Percentiles rank a stretch among this genome's conserved stretches.
Evolutionary conservation across 768 basidiomycete genomes (phyloP).

Genomic region (Antrodiella citrinella): DNA sequence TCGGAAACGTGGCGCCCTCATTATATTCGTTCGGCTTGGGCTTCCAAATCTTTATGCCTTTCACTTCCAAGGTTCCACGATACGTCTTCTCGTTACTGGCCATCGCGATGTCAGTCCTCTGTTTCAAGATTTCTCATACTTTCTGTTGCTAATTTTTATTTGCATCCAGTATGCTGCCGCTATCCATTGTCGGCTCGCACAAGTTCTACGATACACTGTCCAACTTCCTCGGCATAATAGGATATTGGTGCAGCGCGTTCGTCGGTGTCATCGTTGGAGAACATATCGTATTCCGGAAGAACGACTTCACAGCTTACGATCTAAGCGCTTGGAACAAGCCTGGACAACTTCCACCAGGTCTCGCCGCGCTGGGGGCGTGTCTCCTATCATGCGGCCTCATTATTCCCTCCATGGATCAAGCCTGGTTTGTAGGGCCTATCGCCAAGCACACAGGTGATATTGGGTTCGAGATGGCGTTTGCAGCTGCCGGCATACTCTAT

Average conservation of each 20-base stretch:
- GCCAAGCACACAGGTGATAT: slow-evolving; percentile 60
- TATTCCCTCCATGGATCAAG: slow-evolving; percentile 63
- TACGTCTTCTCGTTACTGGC: slow-evolving; percentile 63
- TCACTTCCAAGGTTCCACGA: slow-evolving; percentile 49
- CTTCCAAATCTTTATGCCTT: slow-evolving; percentile 62
- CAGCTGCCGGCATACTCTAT: slow-evolving; percentile 39
- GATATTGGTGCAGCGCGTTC: slow-evolving; percentile 41
- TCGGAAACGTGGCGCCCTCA: slow-evolving; percentile 74
- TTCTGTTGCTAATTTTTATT: neutral
- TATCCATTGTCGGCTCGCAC: slow-evolving; percentile 62
- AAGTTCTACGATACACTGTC: slow-evolving; percentile 57
- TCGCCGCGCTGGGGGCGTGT: slow-evolving; percentile 49
- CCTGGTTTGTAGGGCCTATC: slow-evolving; percentile 65
- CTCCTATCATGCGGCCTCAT: slow-evolving; percentile 45
- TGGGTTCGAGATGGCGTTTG: slow-evolving; percentile 56
- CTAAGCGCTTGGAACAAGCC: slow-evolving; percentile 46
- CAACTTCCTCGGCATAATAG: slow-evolving; percentile 59
- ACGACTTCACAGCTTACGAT: slow-evolving; percentile 41
- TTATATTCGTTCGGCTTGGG: slow-evolving; percentile 77
- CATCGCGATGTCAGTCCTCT: slow-evolving; percentile 49
- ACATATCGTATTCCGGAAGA: slow-evolving; percentile 56
- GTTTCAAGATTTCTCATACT: slow-evolving; percentile 1
- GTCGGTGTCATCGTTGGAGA: slow-evolving; percentile 53
- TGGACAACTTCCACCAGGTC: slow-evolving; percentile 47
- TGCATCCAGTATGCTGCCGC: slow-evolving; percentile 45